These are phyloP conservation scores for Leucocoprinus leucothites DNA, from an alignment of 768 basidiomycete species.

Conservation along the genomic window DNA sequence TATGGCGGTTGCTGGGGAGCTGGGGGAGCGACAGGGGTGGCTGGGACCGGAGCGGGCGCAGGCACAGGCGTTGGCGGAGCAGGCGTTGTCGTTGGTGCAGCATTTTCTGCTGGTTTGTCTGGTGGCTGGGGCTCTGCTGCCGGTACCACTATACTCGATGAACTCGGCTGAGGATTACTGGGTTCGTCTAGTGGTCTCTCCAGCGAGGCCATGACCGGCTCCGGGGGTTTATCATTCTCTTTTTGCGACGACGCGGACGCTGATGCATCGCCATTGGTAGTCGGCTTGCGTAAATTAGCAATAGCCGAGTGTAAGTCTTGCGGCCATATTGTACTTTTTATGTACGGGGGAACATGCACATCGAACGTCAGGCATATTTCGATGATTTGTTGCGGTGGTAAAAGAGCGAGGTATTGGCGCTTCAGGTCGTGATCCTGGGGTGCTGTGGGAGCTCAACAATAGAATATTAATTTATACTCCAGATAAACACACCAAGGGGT, in stretches of 20 bases:
- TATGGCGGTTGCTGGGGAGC: constrained; percentile 29
- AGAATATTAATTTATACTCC: constrained; percentile 15
- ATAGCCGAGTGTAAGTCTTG: constrained; percentile 65
- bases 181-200: constrained; percentile 1
- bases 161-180: neutral
- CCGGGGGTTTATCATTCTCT: constrained; percentile 9
- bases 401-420: constrained; percentile 64
- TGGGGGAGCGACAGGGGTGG: constrained; percentile 5
- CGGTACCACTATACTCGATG: constrained; percentile 16
- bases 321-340: constrained; percentile 72
- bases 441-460: constrained; percentile 17
- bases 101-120: constrained; percentile 15
- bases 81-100: constrained; percentile 11
- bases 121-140: constrained; percentile 20
- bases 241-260: constrained; percentile 6
- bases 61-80: constrained; percentile 18
- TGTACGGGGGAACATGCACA: constrained; percentile 59
- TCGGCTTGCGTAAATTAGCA: constrained; percentile 41
- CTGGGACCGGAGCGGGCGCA: constrained; percentile 11
- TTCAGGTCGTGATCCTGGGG: constrained; percentile 61
- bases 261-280: constrained; percentile 17
- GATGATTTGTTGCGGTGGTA: constrained; percentile 70
- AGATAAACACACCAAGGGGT: constrained; percentile 23
- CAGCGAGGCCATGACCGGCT: constrained; percentile 9
- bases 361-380: constrained; percentile 77